Evolutionary conservation across 257 asterid species (phyloP).

Genomic region (Nicotiana sylvestris): DNA sequence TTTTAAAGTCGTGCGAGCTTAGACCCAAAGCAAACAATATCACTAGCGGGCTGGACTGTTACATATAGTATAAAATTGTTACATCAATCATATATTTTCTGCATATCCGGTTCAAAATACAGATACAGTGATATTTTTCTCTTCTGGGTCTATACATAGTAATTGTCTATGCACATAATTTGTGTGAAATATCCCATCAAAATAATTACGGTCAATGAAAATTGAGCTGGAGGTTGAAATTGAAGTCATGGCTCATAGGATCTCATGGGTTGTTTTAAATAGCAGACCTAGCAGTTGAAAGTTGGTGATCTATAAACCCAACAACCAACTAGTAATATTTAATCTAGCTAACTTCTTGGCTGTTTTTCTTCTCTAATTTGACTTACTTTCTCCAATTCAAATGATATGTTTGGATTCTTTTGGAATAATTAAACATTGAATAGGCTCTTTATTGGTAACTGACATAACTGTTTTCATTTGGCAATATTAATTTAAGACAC

Average conservation of each 20-base stretch:
- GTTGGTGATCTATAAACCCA: conserved; percentile 53
- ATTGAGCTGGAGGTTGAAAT: conserved; percentile 33
- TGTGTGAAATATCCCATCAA: background rate
- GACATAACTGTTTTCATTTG: conserved; percentile 17
- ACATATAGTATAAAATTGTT: too few relatives aligned
- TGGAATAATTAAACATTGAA: background rate
- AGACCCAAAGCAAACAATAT: too few relatives aligned
- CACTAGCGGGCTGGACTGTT: too few relatives aligned
- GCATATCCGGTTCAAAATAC: background rate
- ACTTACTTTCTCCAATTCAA: background rate
- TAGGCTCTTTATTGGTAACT: background rate
- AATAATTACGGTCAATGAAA: conserved; percentile 38
- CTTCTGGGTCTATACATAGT: background rate
- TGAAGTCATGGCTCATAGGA: background rate
- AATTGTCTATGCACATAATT: background rate
- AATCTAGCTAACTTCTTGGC: conserved; percentile 9
- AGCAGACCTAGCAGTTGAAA: conserved; percentile 51
- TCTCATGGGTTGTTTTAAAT: conserved; percentile 12
- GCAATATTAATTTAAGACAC: background rate
- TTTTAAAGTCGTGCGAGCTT: too few relatives aligned
- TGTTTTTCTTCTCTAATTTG: background rate
- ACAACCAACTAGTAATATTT: conserved; percentile 51
- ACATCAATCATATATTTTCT: too few relatives aligned
- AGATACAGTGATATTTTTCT: too few relatives aligned
- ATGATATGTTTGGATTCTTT: background rate